These are phyloP conservation scores for Penicillium vulpinum DNA, from an alignment of 2,329 filamentous ascomycete genomes.

Conservation along the genomic window DNA sequence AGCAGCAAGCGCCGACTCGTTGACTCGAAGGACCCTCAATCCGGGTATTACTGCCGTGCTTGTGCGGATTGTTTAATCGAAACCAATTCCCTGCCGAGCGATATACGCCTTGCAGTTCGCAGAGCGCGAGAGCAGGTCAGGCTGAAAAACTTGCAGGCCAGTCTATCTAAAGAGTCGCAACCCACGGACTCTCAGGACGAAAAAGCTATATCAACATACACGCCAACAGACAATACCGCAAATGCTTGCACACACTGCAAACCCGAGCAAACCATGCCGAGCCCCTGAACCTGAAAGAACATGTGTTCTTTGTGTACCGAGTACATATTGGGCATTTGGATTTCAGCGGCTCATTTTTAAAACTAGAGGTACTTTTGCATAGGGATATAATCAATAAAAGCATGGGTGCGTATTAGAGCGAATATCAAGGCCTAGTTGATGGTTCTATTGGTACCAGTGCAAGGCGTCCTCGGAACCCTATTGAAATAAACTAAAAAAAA, in stretches of 20 bases:
- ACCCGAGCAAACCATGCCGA: background rate
- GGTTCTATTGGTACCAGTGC: background rate
- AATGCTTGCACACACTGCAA: background rate
- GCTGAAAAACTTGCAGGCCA: background rate
- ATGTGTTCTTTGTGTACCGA: background rate
- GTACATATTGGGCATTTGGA: background rate
- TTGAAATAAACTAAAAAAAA: too few species aligned
- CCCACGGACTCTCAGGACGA: background rate
- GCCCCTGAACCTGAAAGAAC: background rate
- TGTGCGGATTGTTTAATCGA: background rate
- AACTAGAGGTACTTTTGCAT: background rate
- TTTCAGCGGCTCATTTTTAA: background rate
- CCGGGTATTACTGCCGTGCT: constrained; percentile 8
- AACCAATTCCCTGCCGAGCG: background rate
- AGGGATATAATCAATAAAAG: background rate
- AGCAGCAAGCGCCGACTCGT: constrained; percentile 10
- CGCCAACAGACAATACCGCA: background rate
- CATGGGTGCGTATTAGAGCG: background rate
- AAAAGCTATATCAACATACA: background rate
- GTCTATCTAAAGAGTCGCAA: background rate
- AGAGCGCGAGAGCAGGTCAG: constrained; percentile 3
- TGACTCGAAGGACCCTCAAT: background rate
- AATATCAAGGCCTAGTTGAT: background rate
- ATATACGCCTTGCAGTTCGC: background rate
- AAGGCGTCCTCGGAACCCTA: background rate